phyloP scores from a whole-genome alignment of 192 early-diverging fungal species.

The Backusella westeae region DNA sequence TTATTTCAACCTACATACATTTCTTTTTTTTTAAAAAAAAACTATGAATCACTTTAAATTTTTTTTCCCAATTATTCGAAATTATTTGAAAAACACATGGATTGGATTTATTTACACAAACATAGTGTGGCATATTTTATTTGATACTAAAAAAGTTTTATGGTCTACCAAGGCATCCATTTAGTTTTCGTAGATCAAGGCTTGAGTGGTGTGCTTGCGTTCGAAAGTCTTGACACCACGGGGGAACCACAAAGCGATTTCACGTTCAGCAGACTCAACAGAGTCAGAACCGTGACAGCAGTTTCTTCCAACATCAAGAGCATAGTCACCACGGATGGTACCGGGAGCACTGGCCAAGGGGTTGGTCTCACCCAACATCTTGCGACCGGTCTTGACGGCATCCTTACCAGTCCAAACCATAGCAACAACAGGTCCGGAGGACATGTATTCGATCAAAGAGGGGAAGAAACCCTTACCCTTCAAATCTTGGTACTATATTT shows the following conservation, averaged over 20 bases:
- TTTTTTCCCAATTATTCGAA: too few species aligned
- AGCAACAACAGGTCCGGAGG: conserved; percentile 91
- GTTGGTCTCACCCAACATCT: conserved; percentile 89
- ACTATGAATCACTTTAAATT: too few species aligned
- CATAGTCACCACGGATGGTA: conserved; percentile 95
- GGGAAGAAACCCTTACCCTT: conserved; percentile 88
- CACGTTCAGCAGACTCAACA: conserved; percentile 85
- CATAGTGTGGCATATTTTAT: too few species aligned
- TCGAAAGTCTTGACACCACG: conserved; percentile 23
- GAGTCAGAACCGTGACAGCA: conserved; percentile 92
- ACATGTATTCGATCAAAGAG: conserved; percentile 77
- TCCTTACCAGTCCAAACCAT: conserved; percentile 94
- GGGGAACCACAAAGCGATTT: conserved; percentile 64
- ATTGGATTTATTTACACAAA: too few species aligned
- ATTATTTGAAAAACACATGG: too few species aligned
- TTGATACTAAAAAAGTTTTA: too few species aligned
- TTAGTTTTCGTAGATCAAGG: conserved; percentile 39
- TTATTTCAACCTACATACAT: too few species aligned
- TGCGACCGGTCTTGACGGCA: conserved; percentile 88
- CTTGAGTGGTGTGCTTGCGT: conserved; percentile 19
- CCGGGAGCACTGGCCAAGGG: conserved; percentile 86
- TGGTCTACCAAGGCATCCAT: neutral
- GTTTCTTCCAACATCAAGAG: conserved; percentile 83
- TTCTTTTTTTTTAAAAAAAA: too few species aligned
- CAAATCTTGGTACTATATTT: conserved; percentile 71